phyloP scores from a whole-genome alignment of 192 early-diverging fungal species.

The Powellomyces hirtus region DNA sequence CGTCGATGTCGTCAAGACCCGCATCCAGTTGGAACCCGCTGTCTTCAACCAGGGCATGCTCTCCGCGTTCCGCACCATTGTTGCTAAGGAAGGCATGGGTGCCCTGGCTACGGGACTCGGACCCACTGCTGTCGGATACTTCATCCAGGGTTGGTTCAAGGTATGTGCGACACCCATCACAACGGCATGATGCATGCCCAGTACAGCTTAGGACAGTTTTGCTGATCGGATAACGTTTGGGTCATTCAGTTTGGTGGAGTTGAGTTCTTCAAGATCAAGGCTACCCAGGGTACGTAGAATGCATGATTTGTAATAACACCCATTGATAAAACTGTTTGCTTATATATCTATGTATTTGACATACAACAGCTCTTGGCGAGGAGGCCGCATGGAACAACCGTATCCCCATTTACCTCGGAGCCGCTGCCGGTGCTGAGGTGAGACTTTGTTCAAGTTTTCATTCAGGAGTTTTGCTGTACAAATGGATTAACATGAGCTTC shows the following conservation, averaged over 20 bases:
- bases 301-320: too few species aligned
- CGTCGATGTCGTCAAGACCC: constrained; percentile 75
- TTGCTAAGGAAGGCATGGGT: constrained; percentile 59
- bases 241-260: too few species aligned
- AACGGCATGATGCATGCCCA: constrained; percentile 81
- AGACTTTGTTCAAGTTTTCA: constrained; percentile 70
- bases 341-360: too few species aligned
- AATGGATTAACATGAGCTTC: too few species aligned
- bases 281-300: too few species aligned
- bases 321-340: too few species aligned
- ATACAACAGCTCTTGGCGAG: too few species aligned
- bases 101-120: constrained; percentile 74
- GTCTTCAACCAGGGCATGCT: constrained; percentile 29
- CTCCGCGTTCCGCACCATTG: constrained; percentile 25
- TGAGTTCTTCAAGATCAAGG: too few species aligned
- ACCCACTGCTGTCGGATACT: constrained; percentile 79
- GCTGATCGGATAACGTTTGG: too few species aligned
- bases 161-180: constrained; percentile 84
- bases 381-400: too few species aligned
- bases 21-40: constrained; percentile 52
- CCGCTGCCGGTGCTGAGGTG: constrained; percentile 65
- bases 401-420: constrained; percentile 61
- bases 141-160: constrained; percentile 77
- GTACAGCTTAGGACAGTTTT: constrained; percentile 42
- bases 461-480: too few species aligned